Evolutionary conservation across 1,284 basidiomycete genomes (phyloP).

Genomic region (Tylopilus sp.): DNA sequence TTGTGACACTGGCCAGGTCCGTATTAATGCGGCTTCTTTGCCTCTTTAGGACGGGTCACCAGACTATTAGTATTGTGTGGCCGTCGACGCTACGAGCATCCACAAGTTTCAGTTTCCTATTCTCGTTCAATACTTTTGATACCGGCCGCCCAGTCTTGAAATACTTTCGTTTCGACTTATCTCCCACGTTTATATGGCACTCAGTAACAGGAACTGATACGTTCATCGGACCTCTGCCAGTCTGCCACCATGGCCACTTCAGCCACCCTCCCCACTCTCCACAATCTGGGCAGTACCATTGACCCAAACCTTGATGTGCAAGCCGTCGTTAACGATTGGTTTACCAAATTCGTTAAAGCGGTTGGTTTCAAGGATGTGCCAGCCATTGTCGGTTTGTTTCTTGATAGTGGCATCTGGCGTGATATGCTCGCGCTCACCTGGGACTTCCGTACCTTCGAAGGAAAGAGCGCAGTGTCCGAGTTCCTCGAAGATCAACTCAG

Average conservation of each 20-base stretch:
- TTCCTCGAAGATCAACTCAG: slow-evolving; percentile 48
- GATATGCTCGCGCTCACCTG: slow-evolving; percentile 62
- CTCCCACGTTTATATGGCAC: too few relatives aligned
- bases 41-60: too few relatives aligned
- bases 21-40: too few relatives aligned
- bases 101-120: too few relatives aligned
- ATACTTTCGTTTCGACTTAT: slow-evolving; percentile 1
- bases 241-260: slow-evolving; percentile 13
- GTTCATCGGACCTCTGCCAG: too few relatives aligned
- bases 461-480: slow-evolving; percentile 37
- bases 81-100: too few relatives aligned
- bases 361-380: slow-evolving; percentile 22
- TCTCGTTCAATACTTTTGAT: too few relatives aligned
- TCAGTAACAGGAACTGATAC: too few relatives aligned
- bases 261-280: slow-evolving; percentile 25
- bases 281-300: slow-evolving; percentile 20
- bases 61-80: too few relatives aligned
- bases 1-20: too few relatives aligned
- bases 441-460: slow-evolving; percentile 62
- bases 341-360: slow-evolving; percentile 24
- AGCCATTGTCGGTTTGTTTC: slow-evolving; percentile 34
- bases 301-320: slow-evolving; percentile 20
- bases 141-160: too few relatives aligned
- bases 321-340: slow-evolving; percentile 20
- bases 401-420: slow-evolving; percentile 54